Evolutionary conservation across 2,329 filamentous ascomycete species (phyloP), one percentile per base, ranked within the genome.

Genomic region (Cladophialophora exuberans): DNA sequence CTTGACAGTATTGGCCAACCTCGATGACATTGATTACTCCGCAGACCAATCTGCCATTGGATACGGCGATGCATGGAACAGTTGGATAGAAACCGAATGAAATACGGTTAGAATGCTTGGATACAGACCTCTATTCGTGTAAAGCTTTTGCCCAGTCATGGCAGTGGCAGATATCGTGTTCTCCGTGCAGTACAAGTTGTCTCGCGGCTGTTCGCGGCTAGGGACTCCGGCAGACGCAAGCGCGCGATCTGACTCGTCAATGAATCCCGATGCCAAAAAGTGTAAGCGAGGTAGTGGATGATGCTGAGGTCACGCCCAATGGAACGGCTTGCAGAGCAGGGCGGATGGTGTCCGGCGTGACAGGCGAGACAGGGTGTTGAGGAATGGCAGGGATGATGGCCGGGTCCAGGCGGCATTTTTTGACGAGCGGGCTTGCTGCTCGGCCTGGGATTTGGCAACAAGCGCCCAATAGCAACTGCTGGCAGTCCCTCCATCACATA

Each of bases 1-100:
- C 20, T 76, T 78, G 71, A 65, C 77, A 13, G 75, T 76, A 7
- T 65, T 78, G 31, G 62, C 73, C 33, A 70, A 72, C 53, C 43
- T 76, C 25, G 61, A 25, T 43, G 33, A 44, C 33, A 28, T 38
- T 33, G 47, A 56, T 33, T 35, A 28, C 17, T 11, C 11, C 33
- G 20, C 13, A 35, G 15, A 11, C 38, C 25, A 15, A 18, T 23
- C n/a, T 41, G 46, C 36, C 4, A 22, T 52, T 52, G 57, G 54
- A 54, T 60, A 57, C 44, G 45, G 54, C 9, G 51, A 23, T 15
- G 50, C 38, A 17, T 60, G 54, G 58, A 50, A 44, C 18, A 38
- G 5, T 42, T 60, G 58, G 58, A 48, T 41, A 11, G 47, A 30
- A 43, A 10, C 35, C 53, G 54, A 54, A 28, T 41, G 10, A 45